Base-by-base conservation (phyloP, 177 flowering plant species). In the Tripterygium wilfordii region DNA sequence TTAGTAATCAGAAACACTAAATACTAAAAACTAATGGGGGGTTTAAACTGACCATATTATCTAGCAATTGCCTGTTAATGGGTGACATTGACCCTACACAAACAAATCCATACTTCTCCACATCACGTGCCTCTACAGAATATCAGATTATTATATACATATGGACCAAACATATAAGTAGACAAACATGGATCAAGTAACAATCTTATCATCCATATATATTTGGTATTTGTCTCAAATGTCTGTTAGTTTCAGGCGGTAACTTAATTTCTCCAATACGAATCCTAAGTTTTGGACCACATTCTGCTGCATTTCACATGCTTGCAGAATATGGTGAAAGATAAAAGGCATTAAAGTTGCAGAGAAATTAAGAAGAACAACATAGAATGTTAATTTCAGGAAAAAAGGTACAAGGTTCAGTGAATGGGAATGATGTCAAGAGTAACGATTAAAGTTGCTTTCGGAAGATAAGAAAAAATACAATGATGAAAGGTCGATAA, bases 11-110 rank as follows among this genome's bases (percentile, higher is more conserved):
- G n/a, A n/a, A 28, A 49, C 41, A 36, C 52, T 48, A 48, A 48
- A 24, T 33, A 42, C 22, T 28, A 42, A 57, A 56, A 30, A 56
- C 23, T n/a, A 30, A 29, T 44, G 4, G 24, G 37, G 16, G 1
- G 2, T 29, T 37, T 45, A 10, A 31, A 57, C 35, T 49, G 48
- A 35, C 10, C 18, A 30, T 15, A 38, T 36, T 20, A 55, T 32
- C 40, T 14, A 24, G 27, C 7, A 9, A 25, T 46, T 53, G 58
- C 53, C 58, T 46, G 43, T 22, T 53, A 17, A 38, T 37, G 41
- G 38, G 55, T 33, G 54, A 52, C 48, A 53, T 13, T 26, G 48
- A n/a, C 57, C 47, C 64, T 47, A 45, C 42, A 12, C n/a, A 38
- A 51, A 23, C 30, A 16, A 20, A 23, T 6, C 12, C 19, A 48